A percentile compares a stretch with the other conserved stretches of the same genome.
These are phyloP conservation scores for Crucihimalaya himalaica DNA, from an alignment of 345 rosid species.

Conservation along the genomic window DNA sequence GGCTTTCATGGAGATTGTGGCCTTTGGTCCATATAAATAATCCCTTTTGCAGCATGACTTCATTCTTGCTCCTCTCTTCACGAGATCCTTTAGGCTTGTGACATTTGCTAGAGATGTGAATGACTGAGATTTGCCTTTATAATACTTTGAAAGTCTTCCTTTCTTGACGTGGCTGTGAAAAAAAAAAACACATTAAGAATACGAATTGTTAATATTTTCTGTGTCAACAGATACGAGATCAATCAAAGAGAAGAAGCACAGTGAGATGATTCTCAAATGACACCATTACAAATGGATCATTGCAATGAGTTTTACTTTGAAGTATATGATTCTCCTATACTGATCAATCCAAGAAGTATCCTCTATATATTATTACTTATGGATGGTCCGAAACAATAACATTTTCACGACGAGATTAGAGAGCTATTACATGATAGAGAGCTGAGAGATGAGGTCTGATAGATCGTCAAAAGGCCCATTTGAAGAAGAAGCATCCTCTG, in stretches of 20 bases:
- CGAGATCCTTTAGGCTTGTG: constrained; percentile 49
- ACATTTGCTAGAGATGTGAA: constrained; percentile 66
- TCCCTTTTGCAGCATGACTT: constrained; percentile 36
- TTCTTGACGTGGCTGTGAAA: constrained; percentile 43
- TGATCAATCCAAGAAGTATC: background rate
- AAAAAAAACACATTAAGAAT: background rate
- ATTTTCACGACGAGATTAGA: background rate
- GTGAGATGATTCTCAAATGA: background rate
- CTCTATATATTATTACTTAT: background rate
- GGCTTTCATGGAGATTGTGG: constrained; percentile 24
- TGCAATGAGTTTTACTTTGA: background rate
- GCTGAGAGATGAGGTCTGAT: constrained; percentile 63
- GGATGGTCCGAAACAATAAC: background rate
- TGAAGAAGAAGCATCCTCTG: constrained; percentile 45
- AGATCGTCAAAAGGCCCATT: constrained; percentile 53
- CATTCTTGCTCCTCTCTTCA: constrained; percentile 46
- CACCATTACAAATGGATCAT: background rate
- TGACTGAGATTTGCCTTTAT: constrained; percentile 72
- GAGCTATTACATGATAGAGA: constrained; percentile 58
- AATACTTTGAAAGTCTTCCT: constrained; percentile 63
- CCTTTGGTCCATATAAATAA: constrained; percentile 4
- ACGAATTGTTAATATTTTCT: background rate
- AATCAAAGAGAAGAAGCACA: background rate
- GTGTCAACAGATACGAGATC: background rate
- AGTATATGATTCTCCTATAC: too few relatives aligned